Conservation (phyloP, 129 eudicot species). For the Flaveria bidentis region DNA sequence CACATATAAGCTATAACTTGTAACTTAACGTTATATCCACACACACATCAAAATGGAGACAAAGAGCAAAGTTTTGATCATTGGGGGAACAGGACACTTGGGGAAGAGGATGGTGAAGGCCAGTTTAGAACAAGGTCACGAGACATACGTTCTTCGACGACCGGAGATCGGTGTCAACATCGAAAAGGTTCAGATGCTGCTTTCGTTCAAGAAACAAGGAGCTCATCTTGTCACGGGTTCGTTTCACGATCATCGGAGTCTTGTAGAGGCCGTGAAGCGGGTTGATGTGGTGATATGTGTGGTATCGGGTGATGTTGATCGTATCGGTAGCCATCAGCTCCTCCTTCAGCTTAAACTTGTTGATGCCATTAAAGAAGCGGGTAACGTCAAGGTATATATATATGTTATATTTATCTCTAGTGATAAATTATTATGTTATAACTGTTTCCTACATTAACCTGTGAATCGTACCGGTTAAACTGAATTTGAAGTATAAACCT, state of each 20-base stretch:
- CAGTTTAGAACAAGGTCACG: slow-evolving; percentile 53
- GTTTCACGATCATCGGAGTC: slow-evolving; percentile 59
- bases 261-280: slow-evolving; percentile 67
- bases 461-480: no score
- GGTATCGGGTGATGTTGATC: slow-evolving; percentile 57
- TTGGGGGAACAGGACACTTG: slow-evolving; percentile 59
- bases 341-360: slow-evolving; percentile 77
- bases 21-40: background rate
- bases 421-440: no score
- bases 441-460: no score
- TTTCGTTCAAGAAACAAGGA: slow-evolving; percentile 68
- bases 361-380: slow-evolving; percentile 80
- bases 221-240: slow-evolving; percentile 64
- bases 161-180: slow-evolving; percentile 55
- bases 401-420: no score
- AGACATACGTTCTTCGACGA: slow-evolving; percentile 47
- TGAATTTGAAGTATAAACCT: no score
- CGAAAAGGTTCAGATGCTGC: slow-evolving; percentile 59
- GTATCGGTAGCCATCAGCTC: slow-evolving; percentile 62
- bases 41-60: slow-evolving; percentile 4
- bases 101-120: slow-evolving; percentile 57
- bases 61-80: slow-evolving; percentile 48
- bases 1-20: background rate
- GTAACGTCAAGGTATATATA: slow-evolving; percentile 57
- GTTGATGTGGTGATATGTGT: slow-evolving; percentile 78